Evolutionary conservation across 2,329 filamentous ascomycete genomes (phyloP), one percentile per base, ranked within the genome.

Genomic region (Paracoccidioides lutzii): DNA sequence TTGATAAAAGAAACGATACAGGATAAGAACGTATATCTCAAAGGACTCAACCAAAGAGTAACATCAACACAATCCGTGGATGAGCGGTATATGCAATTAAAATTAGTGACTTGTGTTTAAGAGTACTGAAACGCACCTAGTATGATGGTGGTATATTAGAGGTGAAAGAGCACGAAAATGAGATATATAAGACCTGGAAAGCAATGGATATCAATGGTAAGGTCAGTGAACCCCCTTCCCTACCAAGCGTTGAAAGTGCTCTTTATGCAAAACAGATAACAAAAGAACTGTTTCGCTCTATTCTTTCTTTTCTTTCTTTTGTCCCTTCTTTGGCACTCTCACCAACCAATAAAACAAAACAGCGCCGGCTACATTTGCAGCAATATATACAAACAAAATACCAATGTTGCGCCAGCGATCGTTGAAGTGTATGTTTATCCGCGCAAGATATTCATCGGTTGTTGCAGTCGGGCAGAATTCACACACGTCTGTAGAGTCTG

Each of bases 341-440:
- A 83, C 80, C 22, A 81, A 60, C 67, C 79, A 88, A 68, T 88
- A 88, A 0, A 83, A 68, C 9, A 75, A 59, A 2, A 86, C 71
- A 0, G 83, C 82, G 2, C 76, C 71, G 42, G 69, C 68, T 42
- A 85, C 76, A 62, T 88, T 85, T 67, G 87, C 85, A 0, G 71
- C 58, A 42, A 88, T 77, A 61, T 79, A 88, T 0, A 74, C 81
- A 79, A 82, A 88, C 63, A 88, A 72, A 43, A 88, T 74, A 1
- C 84, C 85, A 57, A 82, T 87, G 64, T 88, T 86, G 56, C 84
- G 75, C 84, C 84, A 88, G n/a, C 66, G 69, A 33, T 80, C 69
- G 0, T 62, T 59, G 63, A 71, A 81, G 56, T 67, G 67, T 52
- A 76, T 76, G 15, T 63, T 67, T 4, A 73, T 67, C 1, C 59